These are phyloP conservation scores for Fragilariopsis cylindrus DNA, from an alignment of 108 stramenopile genomes.

Conservation along the genomic window DNA sequence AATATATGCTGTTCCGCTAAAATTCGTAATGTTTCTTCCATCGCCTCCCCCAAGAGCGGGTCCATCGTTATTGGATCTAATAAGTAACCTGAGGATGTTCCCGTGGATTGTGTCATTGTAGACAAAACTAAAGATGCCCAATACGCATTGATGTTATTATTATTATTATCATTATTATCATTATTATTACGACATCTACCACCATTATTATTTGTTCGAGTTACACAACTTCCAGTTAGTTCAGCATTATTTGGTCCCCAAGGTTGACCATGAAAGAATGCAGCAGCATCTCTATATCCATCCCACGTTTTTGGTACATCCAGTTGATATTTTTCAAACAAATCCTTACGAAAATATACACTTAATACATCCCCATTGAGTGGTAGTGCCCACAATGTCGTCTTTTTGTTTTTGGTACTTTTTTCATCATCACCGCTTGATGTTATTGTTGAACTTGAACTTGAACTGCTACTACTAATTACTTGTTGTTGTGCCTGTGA, in stretches of 20 bases:
- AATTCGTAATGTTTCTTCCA: conserved; percentile 46
- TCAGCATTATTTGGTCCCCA: conserved; percentile 19
- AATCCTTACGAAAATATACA: conserved; percentile 50
- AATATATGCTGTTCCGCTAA: conserved; percentile 27
- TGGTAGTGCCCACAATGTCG: conserved; percentile 21
- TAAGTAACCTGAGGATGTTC: conserved; percentile 42
- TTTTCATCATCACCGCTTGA: neutral
- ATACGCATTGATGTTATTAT: conserved; percentile 26
- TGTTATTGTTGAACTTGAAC: neutral
- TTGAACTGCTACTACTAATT: neutral
- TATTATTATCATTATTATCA: too few species aligned
- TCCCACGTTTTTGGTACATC: conserved; percentile 53
- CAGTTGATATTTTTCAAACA: conserved; percentile 38
- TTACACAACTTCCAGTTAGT: conserved; percentile 33
- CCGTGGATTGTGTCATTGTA: conserved; percentile 45
- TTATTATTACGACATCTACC: neutral
- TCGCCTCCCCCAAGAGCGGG: conserved; percentile 42
- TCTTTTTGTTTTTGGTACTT: neutral
- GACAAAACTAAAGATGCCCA: conserved; percentile 43
- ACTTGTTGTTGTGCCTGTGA: conserved; percentile 7
- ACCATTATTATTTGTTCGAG: neutral
- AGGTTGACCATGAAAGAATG: conserved; percentile 33
- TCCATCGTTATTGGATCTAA: conserved; percentile 37
- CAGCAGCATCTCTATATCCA: conserved; percentile 44
- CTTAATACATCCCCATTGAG: conserved; percentile 44